Conservation (phyloP, 2,329 filamentous ascomycete genomes). For the Capronia coronata region DNA sequence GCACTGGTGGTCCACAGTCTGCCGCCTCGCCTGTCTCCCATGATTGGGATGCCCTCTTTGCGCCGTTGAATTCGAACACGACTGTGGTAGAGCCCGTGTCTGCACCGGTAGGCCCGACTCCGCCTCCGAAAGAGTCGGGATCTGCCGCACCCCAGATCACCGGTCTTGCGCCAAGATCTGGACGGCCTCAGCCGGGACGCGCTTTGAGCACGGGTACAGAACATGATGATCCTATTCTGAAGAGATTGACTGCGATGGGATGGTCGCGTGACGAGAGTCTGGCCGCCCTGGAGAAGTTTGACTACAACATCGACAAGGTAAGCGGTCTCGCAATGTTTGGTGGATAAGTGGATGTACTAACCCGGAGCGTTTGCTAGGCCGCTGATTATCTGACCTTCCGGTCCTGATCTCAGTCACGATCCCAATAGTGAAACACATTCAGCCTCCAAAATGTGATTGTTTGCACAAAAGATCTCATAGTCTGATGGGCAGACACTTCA, state of each 20-base stretch:
- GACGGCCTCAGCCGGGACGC: conserved; percentile 34
- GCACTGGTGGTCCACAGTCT: conserved; percentile 33
- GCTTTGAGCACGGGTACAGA: conserved; percentile 67
- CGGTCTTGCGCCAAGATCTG: conserved; percentile 8
- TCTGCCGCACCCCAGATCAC: neutral
- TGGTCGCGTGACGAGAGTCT: conserved; percentile 69
- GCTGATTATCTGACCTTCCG: conserved; percentile 31
- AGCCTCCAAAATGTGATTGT: too few species aligned
- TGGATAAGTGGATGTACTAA: neutral
- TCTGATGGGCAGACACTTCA: too few species aligned
- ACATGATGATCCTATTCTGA: conserved; percentile 86
- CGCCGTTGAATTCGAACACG: conserved; percentile 32
- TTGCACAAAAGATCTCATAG: too few species aligned
- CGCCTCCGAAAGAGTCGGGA: neutral
- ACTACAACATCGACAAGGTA: conserved; percentile 94
- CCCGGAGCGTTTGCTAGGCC: conserved; percentile 26
- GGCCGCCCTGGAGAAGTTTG: conserved; percentile 80
- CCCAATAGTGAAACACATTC: too few species aligned
- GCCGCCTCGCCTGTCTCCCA: conserved; percentile 47
- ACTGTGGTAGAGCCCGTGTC: conserved; percentile 2
- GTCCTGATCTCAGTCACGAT: too few species aligned
- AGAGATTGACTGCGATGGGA: conserved; percentile 84
- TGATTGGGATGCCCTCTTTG: conserved; percentile 95
- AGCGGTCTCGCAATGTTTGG: conserved; percentile 31
- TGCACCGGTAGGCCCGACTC: neutral